Percentiles rank a stretch among this genome's conserved stretches.
Conservation (phyloP, 306 rosid species). For the Glycine soja region DNA sequence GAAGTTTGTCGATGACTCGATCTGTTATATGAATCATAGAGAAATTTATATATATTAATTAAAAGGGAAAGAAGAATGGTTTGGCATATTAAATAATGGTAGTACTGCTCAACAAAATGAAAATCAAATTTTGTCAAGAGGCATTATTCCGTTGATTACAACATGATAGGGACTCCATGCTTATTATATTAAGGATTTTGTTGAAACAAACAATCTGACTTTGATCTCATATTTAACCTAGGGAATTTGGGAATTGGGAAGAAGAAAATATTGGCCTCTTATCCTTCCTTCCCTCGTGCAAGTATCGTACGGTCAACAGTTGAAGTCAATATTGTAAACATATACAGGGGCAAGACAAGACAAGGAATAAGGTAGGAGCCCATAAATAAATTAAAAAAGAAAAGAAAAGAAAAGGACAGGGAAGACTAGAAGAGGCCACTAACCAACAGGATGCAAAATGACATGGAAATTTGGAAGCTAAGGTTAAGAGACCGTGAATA, state of each 20-base stretch:
- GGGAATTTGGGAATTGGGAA: too few species aligned
- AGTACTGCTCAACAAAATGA: too few species aligned
- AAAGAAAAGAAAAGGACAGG: too few species aligned
- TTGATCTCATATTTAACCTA: not conserved
- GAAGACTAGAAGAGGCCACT: too few species aligned
- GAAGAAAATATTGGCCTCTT: not conserved
- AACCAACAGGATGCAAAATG: too few species aligned
- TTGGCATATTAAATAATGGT: slow-evolving; percentile 7
- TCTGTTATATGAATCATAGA: not conserved
- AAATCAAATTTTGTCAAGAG: too few species aligned
- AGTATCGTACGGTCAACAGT: not conserved
- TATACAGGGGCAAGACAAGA: not conserved
- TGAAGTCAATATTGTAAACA: not conserved
- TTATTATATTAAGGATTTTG: not conserved
- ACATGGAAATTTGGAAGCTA: too few species aligned
- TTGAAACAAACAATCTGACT: too few species aligned
- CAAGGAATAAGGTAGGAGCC: not conserved
- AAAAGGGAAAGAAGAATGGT: too few species aligned
- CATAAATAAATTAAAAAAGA: too few species aligned
- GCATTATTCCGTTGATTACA: not conserved
- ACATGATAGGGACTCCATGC: not conserved
- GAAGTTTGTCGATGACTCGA: too few species aligned
- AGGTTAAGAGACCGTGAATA: too few species aligned
- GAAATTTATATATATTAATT: not conserved
- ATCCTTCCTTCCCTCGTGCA: not conserved